Evolutionary conservation across 2,329 filamentous ascomycete genomes (phyloP), one percentile per base, ranked within the genome.

Genomic region (Botrytis fragariae): DNA sequence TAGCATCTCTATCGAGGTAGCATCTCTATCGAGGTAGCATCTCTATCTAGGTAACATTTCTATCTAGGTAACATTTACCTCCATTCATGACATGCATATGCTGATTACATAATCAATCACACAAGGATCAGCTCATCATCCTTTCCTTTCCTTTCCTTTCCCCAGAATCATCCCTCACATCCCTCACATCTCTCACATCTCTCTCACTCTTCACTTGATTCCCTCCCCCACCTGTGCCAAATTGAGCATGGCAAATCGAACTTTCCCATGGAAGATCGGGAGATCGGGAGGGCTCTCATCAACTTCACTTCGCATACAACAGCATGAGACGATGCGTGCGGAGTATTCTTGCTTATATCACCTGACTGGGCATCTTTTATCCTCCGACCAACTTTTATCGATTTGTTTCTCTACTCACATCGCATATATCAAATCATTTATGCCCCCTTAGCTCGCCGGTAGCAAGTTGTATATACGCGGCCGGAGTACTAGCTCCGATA

Each of bases 401-500:
- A 59, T 25, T 51, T 12, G 1, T 57, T 57, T 57, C 51, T 54
- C 18, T 29, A 29, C 29, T 54, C 18, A n/a, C n/a, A 29, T 54
- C 12, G 48, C n/a, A n/a, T 20, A 14, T 14, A 20, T 9, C 18
- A 45, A 45, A 44, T 44, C 42, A 7, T 44, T 8, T 2, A 44
- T 44, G 20, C 1, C 3, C 22, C 6, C 25, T 42, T 35, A 4
- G 25, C 9, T 63, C 6, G 51, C 5, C 12, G 8, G 51, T 54
- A 54, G 25, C 5, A 7, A 29, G 20, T 18, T 29, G 25, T 20
- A 42, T n/a, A 16, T 20, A 3, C 37, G 60, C 60, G 25, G 25
- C 61, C 61, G 61, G 61, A 63, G 61, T 22, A 63, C 12, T 63
- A 63, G 37, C 61, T 63, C 61, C 61, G 61, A 63, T 44, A 1